Percentiles rank a stretch among this genome's conserved stretches.
These are phyloP conservation scores for Neltuma alba DNA, from an alignment of 306 rosid species.

Conservation along the genomic window DNA sequence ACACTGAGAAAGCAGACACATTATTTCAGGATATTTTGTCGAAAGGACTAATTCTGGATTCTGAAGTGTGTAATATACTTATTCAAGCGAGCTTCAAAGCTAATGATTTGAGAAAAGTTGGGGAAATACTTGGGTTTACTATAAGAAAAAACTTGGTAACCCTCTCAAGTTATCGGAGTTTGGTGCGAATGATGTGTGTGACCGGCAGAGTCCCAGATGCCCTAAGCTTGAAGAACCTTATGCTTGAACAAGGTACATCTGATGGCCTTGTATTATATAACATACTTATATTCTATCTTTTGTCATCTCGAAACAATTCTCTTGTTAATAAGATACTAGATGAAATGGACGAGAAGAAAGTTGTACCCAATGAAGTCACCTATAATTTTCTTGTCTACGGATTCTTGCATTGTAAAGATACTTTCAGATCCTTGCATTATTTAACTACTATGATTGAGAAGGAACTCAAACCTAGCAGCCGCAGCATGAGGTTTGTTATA, in stretches of 20 bases:
- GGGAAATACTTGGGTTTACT: constrained; percentile 63
- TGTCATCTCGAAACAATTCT: constrained; percentile 50
- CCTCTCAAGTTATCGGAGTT: constrained; percentile 54
- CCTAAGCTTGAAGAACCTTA: constrained; percentile 56
- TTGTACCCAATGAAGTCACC: constrained; percentile 62
- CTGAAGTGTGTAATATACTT: constrained; percentile 55
- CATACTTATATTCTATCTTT: constrained; percentile 73
- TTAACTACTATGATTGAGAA: constrained; percentile 65
- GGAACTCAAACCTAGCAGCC: constrained; percentile 66
- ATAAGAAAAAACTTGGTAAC: constrained; percentile 53
- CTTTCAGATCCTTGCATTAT: constrained; percentile 52
- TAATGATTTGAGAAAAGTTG: constrained; percentile 51
- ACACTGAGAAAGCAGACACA: constrained; percentile 51
- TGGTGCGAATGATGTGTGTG: constrained; percentile 57
- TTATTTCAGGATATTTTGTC: constrained; percentile 55
- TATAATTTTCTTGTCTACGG: constrained; percentile 76
- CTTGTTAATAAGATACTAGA: constrained; percentile 50
- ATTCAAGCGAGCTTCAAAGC: constrained; percentile 64
- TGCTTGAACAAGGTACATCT: constrained; percentile 57
- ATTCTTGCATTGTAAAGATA: constrained; percentile 60
- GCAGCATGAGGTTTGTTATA: constrained; percentile 66
- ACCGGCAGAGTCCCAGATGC: constrained; percentile 55
- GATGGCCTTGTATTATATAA: constrained; percentile 56
- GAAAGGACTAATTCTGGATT: constrained; percentile 51
- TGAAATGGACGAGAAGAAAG: constrained; percentile 59